Base-by-base conservation (phyloP, 495 filamentous ascomycete genomes). In the Penicillium roqueforti region DNA sequence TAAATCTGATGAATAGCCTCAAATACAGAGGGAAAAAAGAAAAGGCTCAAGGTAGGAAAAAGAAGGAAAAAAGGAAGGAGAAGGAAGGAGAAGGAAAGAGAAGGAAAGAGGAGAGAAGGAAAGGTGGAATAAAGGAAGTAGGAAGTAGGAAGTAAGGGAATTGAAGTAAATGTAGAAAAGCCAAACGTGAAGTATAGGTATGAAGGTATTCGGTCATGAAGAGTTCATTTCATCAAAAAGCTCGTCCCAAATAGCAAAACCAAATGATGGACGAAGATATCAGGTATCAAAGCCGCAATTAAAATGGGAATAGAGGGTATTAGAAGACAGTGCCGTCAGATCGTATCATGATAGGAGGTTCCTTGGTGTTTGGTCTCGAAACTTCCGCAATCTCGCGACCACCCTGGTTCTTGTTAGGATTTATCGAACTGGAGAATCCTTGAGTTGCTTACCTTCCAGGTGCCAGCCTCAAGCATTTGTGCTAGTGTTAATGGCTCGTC, bases 261-360 rank as follows among this genome's bases (percentile, higher is more conserved):
- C 32, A 60, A 50, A 42, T 38, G 41, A 47, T 44, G 52, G 47
- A 36, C 42, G 42, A 58, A 57, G 64, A 61, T 42, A 56, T 55
- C 54, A 67, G 67, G 66, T 69, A 72, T 74, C 65, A 61, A 68
- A 61, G 63, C 47, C 61, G 61, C 61, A 54, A 59, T 66, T 61
- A 59, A 58, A 53, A 55, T 57, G 43, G 55, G 52, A 53, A 55
- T 68, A 60, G 50, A 63, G 52, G 53, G 59, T 59, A 69, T 70
- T 84, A 97, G 67, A 98, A 96, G 48, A 98, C 91, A 7, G 93
- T 97, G 41, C 93, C 93, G 67, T 98, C 93, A 55, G 88, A 95
- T 50, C 95, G 80, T 58, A 97, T 97, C 75, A 96, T 86, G 62
- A 98, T 97, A 4, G 93, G 93, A 18, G 95, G 91, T 64, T 92